phyloP scores from a whole-genome alignment of 2,329 filamentous ascomycete genomes.

The Podosphaera aphanis region DNA sequence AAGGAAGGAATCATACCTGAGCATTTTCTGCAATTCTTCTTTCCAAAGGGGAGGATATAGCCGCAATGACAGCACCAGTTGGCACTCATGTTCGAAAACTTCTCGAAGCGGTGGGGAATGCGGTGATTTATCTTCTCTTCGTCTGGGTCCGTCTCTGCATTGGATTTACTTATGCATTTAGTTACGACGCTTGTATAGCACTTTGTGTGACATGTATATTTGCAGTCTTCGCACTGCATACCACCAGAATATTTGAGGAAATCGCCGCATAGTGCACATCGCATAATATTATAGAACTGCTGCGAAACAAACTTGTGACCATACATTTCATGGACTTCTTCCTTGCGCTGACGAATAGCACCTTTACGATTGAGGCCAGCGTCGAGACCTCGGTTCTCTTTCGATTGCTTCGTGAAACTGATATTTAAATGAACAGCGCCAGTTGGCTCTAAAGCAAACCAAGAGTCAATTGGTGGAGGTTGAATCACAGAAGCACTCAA shows the following conservation, averaged over 20 bases:
- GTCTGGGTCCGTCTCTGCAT: constrained; percentile 91
- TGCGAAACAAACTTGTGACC: constrained; percentile 97
- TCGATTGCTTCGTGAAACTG: constrained; percentile 78
- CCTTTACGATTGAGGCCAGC: constrained; percentile 83
- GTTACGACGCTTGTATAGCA: constrained; percentile 93
- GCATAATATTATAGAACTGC: constrained; percentile 99
- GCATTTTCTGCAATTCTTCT: constrained; percentile 86
- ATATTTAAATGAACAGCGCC: constrained; percentile 79
- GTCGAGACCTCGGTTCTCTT: constrained; percentile 62
- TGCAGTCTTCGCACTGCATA: constrained; percentile 99
- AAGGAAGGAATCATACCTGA: constrained; percentile 31
- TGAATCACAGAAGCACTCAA: constrained; percentile 13
- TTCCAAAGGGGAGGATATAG: constrained; percentile 81
- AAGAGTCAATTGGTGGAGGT: constrained; percentile 53
- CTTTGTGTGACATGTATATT: constrained; percentile 96
- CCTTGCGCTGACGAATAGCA: constrained; percentile 89
- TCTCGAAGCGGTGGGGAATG: constrained; percentile 88
- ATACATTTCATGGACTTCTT: constrained; percentile 95
- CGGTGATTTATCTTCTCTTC: constrained; percentile 99
- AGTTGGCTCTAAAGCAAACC: constrained; percentile 91
- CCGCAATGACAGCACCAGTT: constrained; percentile 99
- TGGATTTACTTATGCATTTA: constrained; percentile 98
- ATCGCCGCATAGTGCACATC: constrained; percentile 88
- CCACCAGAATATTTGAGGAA: constrained; percentile 96
- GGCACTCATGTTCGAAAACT: constrained; percentile 91